Evolutionary conservation across 257 asterid genomes (phyloP).

Genomic region (Solanum chilense): DNA sequence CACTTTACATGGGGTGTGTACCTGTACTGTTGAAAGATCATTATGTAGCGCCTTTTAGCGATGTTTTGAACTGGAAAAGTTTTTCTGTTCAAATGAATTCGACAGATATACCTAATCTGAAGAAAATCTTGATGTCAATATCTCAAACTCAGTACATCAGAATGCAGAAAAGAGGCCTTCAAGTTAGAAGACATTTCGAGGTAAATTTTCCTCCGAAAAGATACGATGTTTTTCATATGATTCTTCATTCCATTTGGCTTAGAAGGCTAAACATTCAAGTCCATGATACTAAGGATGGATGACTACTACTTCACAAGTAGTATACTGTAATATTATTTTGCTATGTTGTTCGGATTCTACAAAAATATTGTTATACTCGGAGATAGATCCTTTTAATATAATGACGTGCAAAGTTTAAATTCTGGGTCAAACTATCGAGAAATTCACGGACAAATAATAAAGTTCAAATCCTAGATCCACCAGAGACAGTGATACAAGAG

Average conservation of each 20-base stretch:
- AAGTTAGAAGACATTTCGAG: constrained; percentile 40
- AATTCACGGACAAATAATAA: not conserved
- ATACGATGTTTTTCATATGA: constrained; percentile 49
- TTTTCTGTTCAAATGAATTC: constrained; percentile 26
- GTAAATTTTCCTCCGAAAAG: constrained; percentile 45
- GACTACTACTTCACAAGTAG: not conserved
- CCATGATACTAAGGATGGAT: constrained; percentile 13
- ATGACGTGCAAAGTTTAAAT: not conserved
- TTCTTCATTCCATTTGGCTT: constrained; percentile 51
- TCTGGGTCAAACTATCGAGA: not conserved
- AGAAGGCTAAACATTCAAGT: constrained; percentile 44
- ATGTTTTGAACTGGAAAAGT: constrained; percentile 40
- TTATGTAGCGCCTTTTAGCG: constrained; percentile 40
- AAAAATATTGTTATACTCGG: not conserved
- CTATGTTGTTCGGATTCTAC: not conserved
- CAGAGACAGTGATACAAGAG: not conserved
- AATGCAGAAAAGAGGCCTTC: constrained; percentile 33
- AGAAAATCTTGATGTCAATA: constrained; percentile 33
- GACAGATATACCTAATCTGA: constrained; percentile 26
- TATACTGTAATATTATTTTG: not conserved
- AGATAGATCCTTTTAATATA: not conserved
- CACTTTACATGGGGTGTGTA: constrained; percentile 46
- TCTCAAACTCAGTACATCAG: constrained; percentile 14
- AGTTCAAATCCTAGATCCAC: not conserved
- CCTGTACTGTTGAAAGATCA: constrained; percentile 45